Base-by-base conservation (phyloP, 805 yeast species). In the Citeromyces nyonsensis region DNA sequence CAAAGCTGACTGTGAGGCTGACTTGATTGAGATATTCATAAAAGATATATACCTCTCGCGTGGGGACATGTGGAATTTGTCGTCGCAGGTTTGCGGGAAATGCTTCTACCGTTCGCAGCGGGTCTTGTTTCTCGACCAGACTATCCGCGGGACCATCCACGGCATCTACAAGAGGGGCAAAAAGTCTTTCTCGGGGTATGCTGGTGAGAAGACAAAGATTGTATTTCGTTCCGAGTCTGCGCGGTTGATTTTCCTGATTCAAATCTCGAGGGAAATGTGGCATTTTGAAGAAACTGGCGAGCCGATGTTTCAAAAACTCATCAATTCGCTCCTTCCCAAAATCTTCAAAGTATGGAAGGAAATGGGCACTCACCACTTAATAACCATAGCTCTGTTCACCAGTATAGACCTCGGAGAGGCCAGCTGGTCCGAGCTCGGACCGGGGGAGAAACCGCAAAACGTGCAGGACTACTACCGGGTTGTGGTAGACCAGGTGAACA, bases 221-320 rank as follows among this genome's bases (percentile, higher is more conserved):
- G 82, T 85, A 0, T 88, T 81, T 49, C 65, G 99, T 30, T 84
- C 96, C 2, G 96, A 88, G 44, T 77, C 94, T 27, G 93, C 96
- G 2, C 70, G 80, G 35, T 57, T 88, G 35, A 69, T 83, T 10
- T 80, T 86, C 32, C 61, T 91, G 39, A 73, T 91, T 32, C 98
- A 91, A 48, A 72, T 86, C 38, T 81, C 96, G 1, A 68, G 79
- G 26, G 99, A 91, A 46, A 91, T 91, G 96, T 91, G 96, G 93
- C 84, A 85, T 50, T 91, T 91, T 52, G 97, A 91, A 52, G 95
- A 86, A 46, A 80, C 80, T 41, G 98, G 98, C 2, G 96, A 88
- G 47, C 80, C 86, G 34, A 70, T 84, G 69, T 88, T 88, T 50
- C 88, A 86, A 50, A 83, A 85, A 52, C 70, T 91, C 43, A 84